A percentile compares a stretch with the other conserved stretches of the same genome.
These are phyloP conservation scores for Beauveria rudraprayagi DNA, from an alignment of 2,329 filamentous ascomycete species.

Conservation along the genomic window DNA sequence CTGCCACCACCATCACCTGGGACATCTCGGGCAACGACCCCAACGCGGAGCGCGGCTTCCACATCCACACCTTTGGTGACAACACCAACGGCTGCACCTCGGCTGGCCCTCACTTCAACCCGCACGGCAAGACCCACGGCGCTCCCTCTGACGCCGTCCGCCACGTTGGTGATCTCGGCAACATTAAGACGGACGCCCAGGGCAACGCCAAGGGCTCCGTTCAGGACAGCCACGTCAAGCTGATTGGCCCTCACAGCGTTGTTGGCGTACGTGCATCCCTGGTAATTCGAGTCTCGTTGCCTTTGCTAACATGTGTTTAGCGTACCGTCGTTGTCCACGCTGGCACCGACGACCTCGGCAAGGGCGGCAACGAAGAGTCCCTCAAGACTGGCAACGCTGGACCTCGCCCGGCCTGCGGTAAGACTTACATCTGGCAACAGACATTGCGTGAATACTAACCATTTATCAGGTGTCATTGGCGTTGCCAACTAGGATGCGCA, in stretches of 20 bases:
- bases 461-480: conserved; percentile 66
- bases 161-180: conserved; percentile 96
- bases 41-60: conserved; percentile 95
- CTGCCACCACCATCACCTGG: conserved; percentile 81
- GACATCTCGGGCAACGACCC: conserved; percentile 87
- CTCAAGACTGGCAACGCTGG: conserved; percentile 98
- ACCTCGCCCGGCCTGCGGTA: conserved; percentile 86
- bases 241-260: conserved; percentile 92
- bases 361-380: conserved; percentile 85
- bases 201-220: conserved; percentile 80
- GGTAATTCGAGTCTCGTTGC: not conserved
- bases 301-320: conserved; percentile 33
- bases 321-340: conserved; percentile 91
- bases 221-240: conserved; percentile 78
- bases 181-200: conserved; percentile 90
- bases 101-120: conserved; percentile 98
- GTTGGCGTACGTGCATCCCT: conserved; percentile 64
- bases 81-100: conserved; percentile 99
- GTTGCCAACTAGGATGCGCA: conserved; percentile 58
- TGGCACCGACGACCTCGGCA: conserved; percentile 94
- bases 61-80: conserved; percentile 98
- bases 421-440: conserved; percentile 21
- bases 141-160: conserved; percentile 73
- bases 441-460: conserved; percentile 12
- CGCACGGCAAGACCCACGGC: conserved; percentile 84